phyloP scores from a whole-genome alignment of 2,329 filamentous ascomycete species.

The Fusarium oligoseptatum region DNA sequence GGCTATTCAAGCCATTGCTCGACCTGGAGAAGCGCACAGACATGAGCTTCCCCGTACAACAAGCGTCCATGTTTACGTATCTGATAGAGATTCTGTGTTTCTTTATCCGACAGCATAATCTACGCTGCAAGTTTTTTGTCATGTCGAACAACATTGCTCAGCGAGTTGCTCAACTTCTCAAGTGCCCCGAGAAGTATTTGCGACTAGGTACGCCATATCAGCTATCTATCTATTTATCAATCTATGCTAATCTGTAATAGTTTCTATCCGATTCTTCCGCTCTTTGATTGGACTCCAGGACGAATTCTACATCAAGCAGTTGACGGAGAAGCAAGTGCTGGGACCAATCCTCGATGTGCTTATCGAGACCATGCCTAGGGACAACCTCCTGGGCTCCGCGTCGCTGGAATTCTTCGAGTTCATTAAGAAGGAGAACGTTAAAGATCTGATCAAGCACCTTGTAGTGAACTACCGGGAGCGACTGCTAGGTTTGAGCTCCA shows the following conservation, averaged over 20 bases:
- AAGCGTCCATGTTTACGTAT: slow-evolving; percentile 91
- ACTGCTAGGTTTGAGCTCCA: slow-evolving; percentile 80
- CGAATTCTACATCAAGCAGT: slow-evolving; percentile 89
- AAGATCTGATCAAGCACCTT: slow-evolving; percentile 84
- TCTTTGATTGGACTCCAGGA: slow-evolving; percentile 88
- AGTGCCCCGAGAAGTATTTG: slow-evolving; percentile 89
- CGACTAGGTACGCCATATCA: slow-evolving; percentile 76
- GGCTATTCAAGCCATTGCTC: slow-evolving; percentile 88
- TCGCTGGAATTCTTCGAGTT: slow-evolving; percentile 95
- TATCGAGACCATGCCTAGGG: slow-evolving; percentile 86
- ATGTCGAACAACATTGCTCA: slow-evolving; percentile 82
- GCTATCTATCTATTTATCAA: slow-evolving; percentile 13
- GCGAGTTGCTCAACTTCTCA: slow-evolving; percentile 85
- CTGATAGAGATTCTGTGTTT: slow-evolving; percentile 94
- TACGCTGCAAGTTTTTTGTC: slow-evolving; percentile 90
- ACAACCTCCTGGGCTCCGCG: slow-evolving; percentile 94
- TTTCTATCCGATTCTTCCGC: slow-evolving; percentile 93
- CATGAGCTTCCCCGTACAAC: slow-evolving; percentile 80
- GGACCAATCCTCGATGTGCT: slow-evolving; percentile 88
- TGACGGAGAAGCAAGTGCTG: slow-evolving; percentile 84
- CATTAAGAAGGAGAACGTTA: slow-evolving; percentile 85
- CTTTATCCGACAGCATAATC: slow-evolving; percentile 90
- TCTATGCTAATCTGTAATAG: slow-evolving; percentile 58
- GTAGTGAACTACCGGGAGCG: slow-evolving; percentile 87
- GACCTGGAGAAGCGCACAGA: slow-evolving; percentile 79